Evolutionary conservation across 805 yeast species (phyloP), one percentile per base, ranked within the genome.

Genomic region (Candida taoyuanica): DNA sequence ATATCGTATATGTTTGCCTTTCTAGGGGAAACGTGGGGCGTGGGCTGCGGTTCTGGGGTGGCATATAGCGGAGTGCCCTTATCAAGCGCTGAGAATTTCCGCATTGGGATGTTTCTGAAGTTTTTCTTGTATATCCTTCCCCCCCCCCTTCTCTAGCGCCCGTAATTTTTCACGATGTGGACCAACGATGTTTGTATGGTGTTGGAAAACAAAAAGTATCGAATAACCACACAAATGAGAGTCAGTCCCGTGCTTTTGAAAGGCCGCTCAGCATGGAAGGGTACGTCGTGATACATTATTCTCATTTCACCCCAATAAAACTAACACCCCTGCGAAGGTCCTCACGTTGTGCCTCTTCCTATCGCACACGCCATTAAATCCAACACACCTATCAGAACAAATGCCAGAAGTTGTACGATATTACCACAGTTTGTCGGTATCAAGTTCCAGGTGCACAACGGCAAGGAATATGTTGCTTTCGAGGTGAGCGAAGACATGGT

Each of bases 401-500:
- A 88, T 53, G 96, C 97, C 30, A 76, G 98, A 60, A 69, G 91
- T 25, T 93, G 98, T 58, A 93, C 98, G 15, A 85, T 93, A 38
- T 67, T 93, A 34, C 98, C 98, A 16, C 95, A 87, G 59, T 91
- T 93, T 64, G 96, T 93, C 24, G 98, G 98, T 5, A 69, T 93
- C 40, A 83, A 80, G 52, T 93, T 93, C 62, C 95, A 93, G 63
- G 85, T 93, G 25, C 98, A 93, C 65, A 93, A 93, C 63, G 98
- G 98, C 20, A 85, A 83, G 58, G 95, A 87, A 51, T 93, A 89
- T 58, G 95, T 88, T 28, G 86, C 87, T 36, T 73, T 93, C 37
- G 86, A 81, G 48, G 75, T 93, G 20, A 76, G 83, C 7, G 97
- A 93, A 58, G 93, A 93, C 52, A 93, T 93, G 98, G 96, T 93